phyloP scores from a whole-genome alignment of 306 rosid genomes.

The Vachellia collinsii region DNA sequence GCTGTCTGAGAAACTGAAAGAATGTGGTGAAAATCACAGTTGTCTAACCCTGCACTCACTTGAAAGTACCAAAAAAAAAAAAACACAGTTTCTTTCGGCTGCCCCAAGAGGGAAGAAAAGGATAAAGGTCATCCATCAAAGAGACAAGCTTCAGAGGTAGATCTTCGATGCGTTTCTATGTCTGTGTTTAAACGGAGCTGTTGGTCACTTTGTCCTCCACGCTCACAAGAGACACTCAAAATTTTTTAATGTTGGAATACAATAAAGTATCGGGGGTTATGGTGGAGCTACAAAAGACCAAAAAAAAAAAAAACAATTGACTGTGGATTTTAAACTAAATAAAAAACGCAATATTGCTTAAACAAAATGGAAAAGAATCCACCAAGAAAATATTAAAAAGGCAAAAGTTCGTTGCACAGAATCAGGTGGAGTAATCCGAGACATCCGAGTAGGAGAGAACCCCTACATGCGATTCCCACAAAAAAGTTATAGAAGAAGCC shows the following conservation, averaged over 20 bases:
- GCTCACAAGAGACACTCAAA: constrained; percentile 14
- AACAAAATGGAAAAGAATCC: constrained; percentile 44
- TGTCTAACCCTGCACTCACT: constrained; percentile 57
- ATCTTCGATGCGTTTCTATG: constrained; percentile 36
- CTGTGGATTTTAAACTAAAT: background rate
- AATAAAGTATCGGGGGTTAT: constrained; percentile 16
- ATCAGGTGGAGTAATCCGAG: constrained; percentile 43
- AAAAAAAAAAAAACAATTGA: constrained; percentile 49
- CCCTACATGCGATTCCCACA: constrained; percentile 8
- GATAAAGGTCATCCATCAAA: constrained; percentile 53
- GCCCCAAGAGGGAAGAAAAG: constrained; percentile 76
- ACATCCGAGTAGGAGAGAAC: constrained; percentile 37
- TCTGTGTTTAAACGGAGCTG: constrained; percentile 33
- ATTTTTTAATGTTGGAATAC: constrained; percentile 22
- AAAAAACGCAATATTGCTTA: background rate
- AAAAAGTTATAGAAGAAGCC: constrained; percentile 28
- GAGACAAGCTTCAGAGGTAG: constrained; percentile 46
- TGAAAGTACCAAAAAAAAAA: constrained; percentile 32
- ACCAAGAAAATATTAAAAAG: constrained; percentile 41
- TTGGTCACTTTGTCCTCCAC: constrained; percentile 22
- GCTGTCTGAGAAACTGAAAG: constrained; percentile 47
- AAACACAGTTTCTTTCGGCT: constrained; percentile 66
- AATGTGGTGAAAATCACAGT: constrained; percentile 44
- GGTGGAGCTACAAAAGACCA: constrained; percentile 54
- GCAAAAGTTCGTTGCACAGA: constrained; percentile 48